phyloP scores from a whole-genome alignment of 2,329 filamentous ascomycete species.

The Aspergillus fischeri region DNA sequence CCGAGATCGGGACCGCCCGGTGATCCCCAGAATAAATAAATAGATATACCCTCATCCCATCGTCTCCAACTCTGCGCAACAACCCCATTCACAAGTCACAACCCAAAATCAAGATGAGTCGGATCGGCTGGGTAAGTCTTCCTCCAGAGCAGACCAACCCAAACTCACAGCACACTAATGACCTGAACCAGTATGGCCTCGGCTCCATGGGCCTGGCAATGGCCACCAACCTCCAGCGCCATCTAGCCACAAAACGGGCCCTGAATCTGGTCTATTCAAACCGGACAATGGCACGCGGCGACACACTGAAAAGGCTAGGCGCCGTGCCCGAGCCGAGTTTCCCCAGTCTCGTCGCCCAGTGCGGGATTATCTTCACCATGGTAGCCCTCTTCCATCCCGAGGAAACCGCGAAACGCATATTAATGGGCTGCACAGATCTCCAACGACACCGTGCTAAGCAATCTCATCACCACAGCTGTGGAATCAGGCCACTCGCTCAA shows the following conservation, averaged over 20 bases:
- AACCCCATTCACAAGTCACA: not conserved
- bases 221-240: constrained; percentile 42
- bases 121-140: constrained; percentile 35
- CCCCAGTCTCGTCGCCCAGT: constrained; percentile 32
- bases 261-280: constrained; percentile 37
- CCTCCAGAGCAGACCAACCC: not conserved
- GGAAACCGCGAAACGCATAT: not conserved
- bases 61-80: not conserved
- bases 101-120: constrained; percentile 21
- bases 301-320: constrained; percentile 33
- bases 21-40: constrained; percentile 1
- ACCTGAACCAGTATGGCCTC: constrained; percentile 35
- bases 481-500: constrained; percentile 39
- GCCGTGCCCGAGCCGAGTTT: constrained; percentile 30
- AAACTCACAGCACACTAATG: not conserved
- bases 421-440: constrained; percentile 19
- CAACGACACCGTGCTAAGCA: constrained; percentile 38
- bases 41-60: not conserved
- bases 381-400: constrained; percentile 14
- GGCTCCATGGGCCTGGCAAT: constrained; percentile 45
- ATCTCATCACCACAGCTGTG: constrained; percentile 24
- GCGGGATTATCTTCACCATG: constrained; percentile 40
- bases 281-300: constrained; percentile 39
- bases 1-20: constrained; percentile 18
- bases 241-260: constrained; percentile 31